These are phyloP conservation scores for Microsporum ferrugineum DNA, from an alignment of 2,329 filamentous ascomycete species.

Conservation along the genomic window DNA sequence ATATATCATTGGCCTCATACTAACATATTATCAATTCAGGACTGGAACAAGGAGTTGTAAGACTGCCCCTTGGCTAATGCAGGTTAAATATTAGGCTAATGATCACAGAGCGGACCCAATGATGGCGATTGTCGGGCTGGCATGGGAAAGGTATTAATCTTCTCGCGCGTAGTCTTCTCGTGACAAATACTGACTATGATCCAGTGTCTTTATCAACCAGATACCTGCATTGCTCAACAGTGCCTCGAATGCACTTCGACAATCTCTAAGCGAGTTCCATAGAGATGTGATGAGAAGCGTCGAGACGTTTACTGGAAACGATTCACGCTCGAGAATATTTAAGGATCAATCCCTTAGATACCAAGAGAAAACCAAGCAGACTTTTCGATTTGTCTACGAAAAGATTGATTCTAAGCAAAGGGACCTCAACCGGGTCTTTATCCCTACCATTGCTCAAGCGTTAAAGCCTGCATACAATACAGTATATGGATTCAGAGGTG, in stretches of 20 bases:
- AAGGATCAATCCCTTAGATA: neutral
- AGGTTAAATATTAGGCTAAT: neutral
- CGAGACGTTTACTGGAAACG: neutral
- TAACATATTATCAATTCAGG: constrained; percentile 2
- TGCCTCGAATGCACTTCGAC: neutral
- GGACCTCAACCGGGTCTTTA: neutral
- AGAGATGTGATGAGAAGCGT: neutral
- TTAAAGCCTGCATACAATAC: neutral
- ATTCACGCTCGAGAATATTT: neutral
- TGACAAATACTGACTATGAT: neutral
- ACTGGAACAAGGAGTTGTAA: constrained; percentile 12
- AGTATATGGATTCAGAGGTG: neutral
- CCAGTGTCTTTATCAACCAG: constrained; percentile 2
- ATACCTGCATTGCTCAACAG: constrained; percentile 2
- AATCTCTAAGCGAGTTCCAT: neutral
- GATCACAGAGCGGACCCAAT: constrained; percentile 7
- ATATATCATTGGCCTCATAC: neutral
- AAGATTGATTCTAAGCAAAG: constrained; percentile 2
- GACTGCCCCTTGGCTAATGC: neutral
- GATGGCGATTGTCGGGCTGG: constrained; percentile 1
- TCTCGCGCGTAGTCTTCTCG: neutral
- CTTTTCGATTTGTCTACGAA: neutral
- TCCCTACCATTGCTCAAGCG: neutral
- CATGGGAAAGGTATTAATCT: constrained; percentile 9
- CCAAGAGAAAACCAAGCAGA: neutral